A percentile compares a stretch with the other conserved stretches of the same genome.
Evolutionary conservation across 2,329 filamentous ascomycete species (phyloP).

Genomic region (Colletotrichum spaethianum): DNA sequence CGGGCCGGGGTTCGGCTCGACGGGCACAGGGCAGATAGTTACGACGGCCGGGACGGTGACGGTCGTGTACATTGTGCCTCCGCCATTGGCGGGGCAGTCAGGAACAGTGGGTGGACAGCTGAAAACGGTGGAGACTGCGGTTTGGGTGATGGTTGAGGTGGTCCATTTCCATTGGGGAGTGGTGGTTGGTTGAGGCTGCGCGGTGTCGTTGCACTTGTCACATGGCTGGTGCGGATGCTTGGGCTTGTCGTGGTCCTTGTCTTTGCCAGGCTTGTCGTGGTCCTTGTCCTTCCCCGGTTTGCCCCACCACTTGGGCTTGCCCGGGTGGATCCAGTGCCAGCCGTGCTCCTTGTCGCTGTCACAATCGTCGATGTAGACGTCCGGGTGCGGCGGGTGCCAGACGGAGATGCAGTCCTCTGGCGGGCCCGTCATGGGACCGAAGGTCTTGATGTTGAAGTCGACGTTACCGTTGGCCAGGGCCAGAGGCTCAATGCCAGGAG

Average conservation of each 20-base stretch:
- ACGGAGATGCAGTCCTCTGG: slow-evolving; percentile 47
- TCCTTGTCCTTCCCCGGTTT: slow-evolving; percentile 33
- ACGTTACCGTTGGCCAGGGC: slow-evolving; percentile 22
- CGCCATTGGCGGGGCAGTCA: slow-evolving; percentile 53
- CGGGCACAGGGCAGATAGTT: slow-evolving; percentile 61
- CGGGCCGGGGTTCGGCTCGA: slow-evolving; percentile 42
- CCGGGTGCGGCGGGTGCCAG: slow-evolving; percentile 56
- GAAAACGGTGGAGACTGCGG: slow-evolving; percentile 55
- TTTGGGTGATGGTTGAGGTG: slow-evolving; percentile 59
- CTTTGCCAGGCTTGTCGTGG: slow-evolving; percentile 27
- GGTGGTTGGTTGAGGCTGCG: slow-evolving; percentile 42
- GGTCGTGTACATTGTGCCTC: slow-evolving; percentile 53
- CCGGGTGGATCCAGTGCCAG: slow-evolving; percentile 56
- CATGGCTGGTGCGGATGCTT: slow-evolving; percentile 14
- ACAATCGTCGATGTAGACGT: slow-evolving; percentile 54
- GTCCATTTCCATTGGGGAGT: slow-evolving; percentile 53
- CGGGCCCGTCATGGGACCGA: slow-evolving; percentile 46
- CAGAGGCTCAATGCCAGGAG: slow-evolving; percentile 43
- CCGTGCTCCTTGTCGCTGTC: slow-evolving; percentile 47
- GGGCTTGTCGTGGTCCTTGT: slow-evolving; percentile 29
- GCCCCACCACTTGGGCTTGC: slow-evolving; percentile 42
- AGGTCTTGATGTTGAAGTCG: slow-evolving; percentile 37
- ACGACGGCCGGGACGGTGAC: slow-evolving; percentile 56
- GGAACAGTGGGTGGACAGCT: slow-evolving; percentile 54
- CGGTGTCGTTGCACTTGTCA: slow-evolving; percentile 9